Conservation (phyloP, 75 land plant species). For the Sequoia sempervirens region DNA sequence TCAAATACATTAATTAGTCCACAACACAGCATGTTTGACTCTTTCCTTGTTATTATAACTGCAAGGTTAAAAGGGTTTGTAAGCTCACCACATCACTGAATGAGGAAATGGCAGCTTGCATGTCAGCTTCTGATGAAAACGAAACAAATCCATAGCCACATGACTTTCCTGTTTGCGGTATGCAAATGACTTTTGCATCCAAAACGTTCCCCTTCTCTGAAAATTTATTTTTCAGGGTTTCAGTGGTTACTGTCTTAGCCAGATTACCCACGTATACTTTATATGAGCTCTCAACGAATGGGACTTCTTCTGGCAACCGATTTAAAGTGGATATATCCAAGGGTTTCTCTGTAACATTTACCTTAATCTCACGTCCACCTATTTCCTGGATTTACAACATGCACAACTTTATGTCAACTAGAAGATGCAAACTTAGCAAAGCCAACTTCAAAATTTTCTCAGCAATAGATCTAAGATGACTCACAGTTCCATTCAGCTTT, state of each 20-base stretch:
- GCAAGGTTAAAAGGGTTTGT: neutral
- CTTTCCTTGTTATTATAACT: neutral
- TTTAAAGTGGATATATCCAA: slow-evolving; percentile 22
- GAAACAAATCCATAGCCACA: slow-evolving; percentile 93
- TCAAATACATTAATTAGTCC: neutral
- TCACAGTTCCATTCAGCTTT: slow-evolving; percentile 82
- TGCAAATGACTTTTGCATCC: slow-evolving; percentile 78
- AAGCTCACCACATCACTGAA: slow-evolving; percentile 60
- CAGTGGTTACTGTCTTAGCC: slow-evolving; percentile 82
- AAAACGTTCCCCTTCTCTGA: slow-evolving; percentile 77
- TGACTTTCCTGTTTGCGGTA: slow-evolving; percentile 83
- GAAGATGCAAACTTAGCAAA: slow-evolving; percentile 10
- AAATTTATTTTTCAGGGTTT: slow-evolving; percentile 50
- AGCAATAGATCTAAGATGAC: slow-evolving; percentile 1
- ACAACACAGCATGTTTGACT: neutral
- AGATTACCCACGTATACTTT: slow-evolving; percentile 92
- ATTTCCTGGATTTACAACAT: slow-evolving; percentile 48
- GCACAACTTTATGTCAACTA: neutral
- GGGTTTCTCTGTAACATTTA: slow-evolving; percentile 80
- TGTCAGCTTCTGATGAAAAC: slow-evolving; percentile 76
- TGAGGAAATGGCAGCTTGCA: slow-evolving; percentile 63
- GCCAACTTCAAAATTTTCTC: slow-evolving; percentile 17
- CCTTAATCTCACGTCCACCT: slow-evolving; percentile 70
- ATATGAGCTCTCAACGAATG: slow-evolving; percentile 56
- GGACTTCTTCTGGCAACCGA: slow-evolving; percentile 43